Conservation (phyloP, 805 yeast species). For the Candida sithepensis region DNA sequence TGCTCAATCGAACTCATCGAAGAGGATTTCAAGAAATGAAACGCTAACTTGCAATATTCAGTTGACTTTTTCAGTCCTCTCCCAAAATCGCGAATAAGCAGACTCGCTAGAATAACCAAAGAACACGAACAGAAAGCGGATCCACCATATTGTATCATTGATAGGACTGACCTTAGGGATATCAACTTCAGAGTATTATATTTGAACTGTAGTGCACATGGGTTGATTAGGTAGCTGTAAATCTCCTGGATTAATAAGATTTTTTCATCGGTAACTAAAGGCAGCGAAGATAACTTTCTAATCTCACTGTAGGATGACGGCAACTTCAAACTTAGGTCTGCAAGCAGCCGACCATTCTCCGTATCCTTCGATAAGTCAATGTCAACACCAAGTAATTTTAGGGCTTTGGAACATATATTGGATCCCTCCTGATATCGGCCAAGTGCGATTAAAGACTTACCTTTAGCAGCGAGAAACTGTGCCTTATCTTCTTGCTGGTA, state of each 20-base stretch:
- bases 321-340: conserved; percentile 25
- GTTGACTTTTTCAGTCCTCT: conserved; percentile 35
- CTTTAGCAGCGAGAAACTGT: conserved; percentile 33
- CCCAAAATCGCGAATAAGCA: conserved; percentile 24
- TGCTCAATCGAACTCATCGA: conserved; percentile 32
- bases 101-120: conserved; percentile 37
- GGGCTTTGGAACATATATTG: conserved; percentile 32
- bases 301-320: conserved; percentile 41
- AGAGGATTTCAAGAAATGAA: conserved; percentile 32
- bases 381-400: conserved; percentile 34
- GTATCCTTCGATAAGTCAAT: background rate
- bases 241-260: conserved; percentile 37
- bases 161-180: conserved; percentile 31
- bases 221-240: conserved; percentile 36
- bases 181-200: conserved; percentile 30
- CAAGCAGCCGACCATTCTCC: conserved; percentile 19
- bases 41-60: conserved; percentile 40
- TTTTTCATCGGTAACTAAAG: conserved; percentile 26
- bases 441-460: conserved; percentile 34
- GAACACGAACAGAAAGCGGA: conserved; percentile 38
- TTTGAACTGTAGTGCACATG: conserved; percentile 29
- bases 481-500: conserved; percentile 35
- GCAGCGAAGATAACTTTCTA: conserved; percentile 25
- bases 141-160: conserved; percentile 38
- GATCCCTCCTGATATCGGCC: conserved; percentile 32